These are phyloP conservation scores for Mycena amicta DNA, from an alignment of 768 basidiomycete genomes.

Conservation along the genomic window DNA sequence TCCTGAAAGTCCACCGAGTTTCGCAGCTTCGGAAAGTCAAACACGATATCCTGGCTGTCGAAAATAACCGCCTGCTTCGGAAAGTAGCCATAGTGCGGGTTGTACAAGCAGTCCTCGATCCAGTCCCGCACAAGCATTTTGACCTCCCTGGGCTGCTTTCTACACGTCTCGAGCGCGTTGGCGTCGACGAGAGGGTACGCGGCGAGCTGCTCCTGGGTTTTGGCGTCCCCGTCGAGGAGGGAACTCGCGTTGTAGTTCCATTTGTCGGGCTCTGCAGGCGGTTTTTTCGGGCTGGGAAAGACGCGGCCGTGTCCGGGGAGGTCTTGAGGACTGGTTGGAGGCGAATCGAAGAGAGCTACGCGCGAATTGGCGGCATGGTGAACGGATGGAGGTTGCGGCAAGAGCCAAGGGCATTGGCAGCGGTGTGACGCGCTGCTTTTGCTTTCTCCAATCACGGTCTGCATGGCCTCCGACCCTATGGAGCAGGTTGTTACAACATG, in stretches of 20 bases:
- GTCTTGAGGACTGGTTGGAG: slow-evolving; percentile 9
- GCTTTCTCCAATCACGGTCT: too few relatives aligned
- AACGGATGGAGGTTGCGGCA: slow-evolving; percentile 15
- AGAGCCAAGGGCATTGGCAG: slow-evolving; percentile 38
- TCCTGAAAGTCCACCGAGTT: slow-evolving; percentile 80
- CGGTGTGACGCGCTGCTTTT: slow-evolving; percentile 33
- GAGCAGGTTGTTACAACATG: slow-evolving; percentile 69
- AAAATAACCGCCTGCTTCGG: slow-evolving; percentile 92
- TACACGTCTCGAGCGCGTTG: slow-evolving; percentile 59
- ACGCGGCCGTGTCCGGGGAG: neutral
- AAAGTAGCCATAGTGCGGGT: slow-evolving; percentile 97
- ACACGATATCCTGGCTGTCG: slow-evolving; percentile 56
- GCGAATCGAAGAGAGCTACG: slow-evolving; percentile 13
- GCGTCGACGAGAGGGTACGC: slow-evolving; percentile 66
- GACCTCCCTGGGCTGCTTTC: slow-evolving; percentile 72
- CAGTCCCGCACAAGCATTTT: slow-evolving; percentile 96
- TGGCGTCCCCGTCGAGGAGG: slow-evolving; percentile 48
- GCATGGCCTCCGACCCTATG: slow-evolving; percentile 21
- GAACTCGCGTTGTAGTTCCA: slow-evolving; percentile 78
- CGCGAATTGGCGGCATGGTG: slow-evolving; percentile 6
- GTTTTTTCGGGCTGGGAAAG: slow-evolving; percentile 8
- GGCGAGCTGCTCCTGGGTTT: slow-evolving; percentile 44
- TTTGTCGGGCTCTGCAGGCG: slow-evolving; percentile 46
- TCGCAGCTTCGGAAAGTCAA: slow-evolving; percentile 70
- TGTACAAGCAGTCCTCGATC: slow-evolving; percentile 96